Conservation (phyloP, 2,329 filamentous ascomycete species). For the Ophiostoma fasciatum region DNA sequence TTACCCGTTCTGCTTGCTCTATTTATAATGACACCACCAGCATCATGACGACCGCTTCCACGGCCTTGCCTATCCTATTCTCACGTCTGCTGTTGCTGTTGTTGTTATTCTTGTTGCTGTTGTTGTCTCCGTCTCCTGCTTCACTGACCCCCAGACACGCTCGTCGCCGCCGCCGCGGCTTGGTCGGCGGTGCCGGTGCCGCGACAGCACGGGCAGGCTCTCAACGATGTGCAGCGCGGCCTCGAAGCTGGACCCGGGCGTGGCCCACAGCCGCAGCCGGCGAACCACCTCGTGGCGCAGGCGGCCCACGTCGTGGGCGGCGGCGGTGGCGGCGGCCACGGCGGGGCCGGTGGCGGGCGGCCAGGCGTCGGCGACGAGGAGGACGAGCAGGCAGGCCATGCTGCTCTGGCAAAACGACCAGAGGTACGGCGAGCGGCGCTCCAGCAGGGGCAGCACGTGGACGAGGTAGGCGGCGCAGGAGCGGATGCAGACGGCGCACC, state of each 20-base stretch:
- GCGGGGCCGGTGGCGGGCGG: constrained; percentile 1
- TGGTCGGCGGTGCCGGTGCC: too few species aligned
- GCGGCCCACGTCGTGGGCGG: constrained; percentile 11
- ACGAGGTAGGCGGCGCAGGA: constrained; percentile 22
- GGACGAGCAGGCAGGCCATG: constrained; percentile 20
- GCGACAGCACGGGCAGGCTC: constrained; percentile 6
- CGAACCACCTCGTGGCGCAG: constrained; percentile 17
- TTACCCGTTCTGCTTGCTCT: too few species aligned
- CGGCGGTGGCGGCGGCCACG: not conserved
- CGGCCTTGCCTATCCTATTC: constrained; percentile 1
- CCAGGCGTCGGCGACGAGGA: constrained; percentile 19
- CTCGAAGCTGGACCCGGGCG: constrained; percentile 19
- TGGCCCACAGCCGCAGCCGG: constrained; percentile 19
- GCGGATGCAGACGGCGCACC: constrained; percentile 20
- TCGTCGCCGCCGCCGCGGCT: too few species aligned
- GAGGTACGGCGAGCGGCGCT: constrained; percentile 22
- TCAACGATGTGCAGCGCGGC: constrained; percentile 11
- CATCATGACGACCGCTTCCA: too few species aligned
- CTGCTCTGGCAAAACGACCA: constrained; percentile 23
- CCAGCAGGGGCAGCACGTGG: constrained; percentile 21
- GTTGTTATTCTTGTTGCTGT: too few species aligned
- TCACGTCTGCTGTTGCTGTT: not conserved
- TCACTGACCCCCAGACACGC: not conserved
- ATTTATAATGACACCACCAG: too few species aligned
- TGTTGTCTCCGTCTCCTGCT: not conserved